phyloP scores from a whole-genome alignment of 805 yeast genomes.

The Myxozyma melibiosi region DNA sequence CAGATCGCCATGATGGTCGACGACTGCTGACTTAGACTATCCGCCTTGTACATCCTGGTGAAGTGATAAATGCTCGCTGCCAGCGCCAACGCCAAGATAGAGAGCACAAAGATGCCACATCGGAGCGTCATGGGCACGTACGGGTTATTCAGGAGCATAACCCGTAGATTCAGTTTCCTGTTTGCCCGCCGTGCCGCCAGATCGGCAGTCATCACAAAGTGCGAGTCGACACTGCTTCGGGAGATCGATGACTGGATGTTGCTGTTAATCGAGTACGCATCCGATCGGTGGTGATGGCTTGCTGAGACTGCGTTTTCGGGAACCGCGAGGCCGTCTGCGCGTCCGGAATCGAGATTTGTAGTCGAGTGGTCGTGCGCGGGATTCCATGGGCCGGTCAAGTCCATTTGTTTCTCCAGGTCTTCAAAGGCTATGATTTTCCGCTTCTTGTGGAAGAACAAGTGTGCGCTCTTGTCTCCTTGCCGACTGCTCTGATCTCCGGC shows the following conservation, averaged over 20 bases:
- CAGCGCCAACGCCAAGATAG: conserved; percentile 69
- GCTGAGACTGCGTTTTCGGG: conserved; percentile 16
- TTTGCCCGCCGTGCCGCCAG: conserved; percentile 10
- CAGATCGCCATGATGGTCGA: conserved; percentile 91
- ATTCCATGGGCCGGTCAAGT: conserved; percentile 28
- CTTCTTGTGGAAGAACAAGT: conserved; percentile 9
- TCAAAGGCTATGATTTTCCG: conserved; percentile 15
- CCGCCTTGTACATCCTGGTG: conserved; percentile 30
- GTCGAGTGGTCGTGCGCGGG: conserved; percentile 21
- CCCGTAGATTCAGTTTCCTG: conserved; percentile 61
- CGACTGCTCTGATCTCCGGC: too few species aligned
- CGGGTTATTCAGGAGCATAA: conserved; percentile 70
- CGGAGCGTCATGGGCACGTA: conserved; percentile 79
- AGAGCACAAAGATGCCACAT: conserved; percentile 57
- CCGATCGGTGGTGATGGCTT: conserved; percentile 3
- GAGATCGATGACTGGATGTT: background rate
- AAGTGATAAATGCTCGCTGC: conserved; percentile 59
- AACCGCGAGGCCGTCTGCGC: background rate
- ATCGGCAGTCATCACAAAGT: conserved; percentile 31
- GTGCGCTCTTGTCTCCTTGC: background rate
- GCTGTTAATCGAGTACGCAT: background rate
- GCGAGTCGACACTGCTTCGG: conserved; percentile 12
- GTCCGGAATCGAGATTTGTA: background rate
- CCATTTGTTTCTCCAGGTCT: conserved; percentile 33
- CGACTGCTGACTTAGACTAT: conserved; percentile 67